phyloP scores from a whole-genome alignment of 2,329 filamentous ascomycete species.

The Endothia cerciana region DNA sequence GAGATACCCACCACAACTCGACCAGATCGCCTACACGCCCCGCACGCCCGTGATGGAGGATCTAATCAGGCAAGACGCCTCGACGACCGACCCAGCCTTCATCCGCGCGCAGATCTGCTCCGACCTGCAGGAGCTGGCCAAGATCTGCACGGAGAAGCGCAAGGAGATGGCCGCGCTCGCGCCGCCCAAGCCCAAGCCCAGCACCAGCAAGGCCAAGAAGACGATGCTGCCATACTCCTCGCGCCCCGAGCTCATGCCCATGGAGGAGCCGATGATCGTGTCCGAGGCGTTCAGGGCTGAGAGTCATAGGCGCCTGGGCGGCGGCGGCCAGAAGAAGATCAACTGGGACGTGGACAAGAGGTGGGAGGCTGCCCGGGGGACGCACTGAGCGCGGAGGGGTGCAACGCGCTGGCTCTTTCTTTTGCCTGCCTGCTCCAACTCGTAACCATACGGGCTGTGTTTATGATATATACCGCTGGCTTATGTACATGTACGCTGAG shows the following conservation, averaged over 20 bases:
- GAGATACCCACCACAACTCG: conserved; percentile 56
- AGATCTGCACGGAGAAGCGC: conserved; percentile 67
- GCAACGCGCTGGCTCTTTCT: not conserved
- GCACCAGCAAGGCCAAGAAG: conserved; percentile 21
- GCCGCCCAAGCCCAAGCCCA: conserved; percentile 12
- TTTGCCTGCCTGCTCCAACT: not conserved
- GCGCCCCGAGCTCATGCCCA: conserved; percentile 43
- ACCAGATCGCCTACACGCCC: conserved; percentile 68
- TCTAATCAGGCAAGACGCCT: conserved; percentile 54
- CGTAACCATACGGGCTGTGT: not conserved
- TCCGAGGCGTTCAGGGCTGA: conserved; percentile 40
- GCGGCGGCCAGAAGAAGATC: conserved; percentile 20
- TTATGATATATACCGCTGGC: not conserved
- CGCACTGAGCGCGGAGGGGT: conserved; percentile 17
- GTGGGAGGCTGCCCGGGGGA: not conserved
- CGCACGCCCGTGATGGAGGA: conserved; percentile 80
- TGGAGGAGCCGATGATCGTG: conserved; percentile 43
- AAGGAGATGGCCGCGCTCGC: conserved; percentile 38
- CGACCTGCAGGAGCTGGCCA: conserved; percentile 72
- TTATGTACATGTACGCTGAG: not conserved
- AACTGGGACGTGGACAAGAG: conserved; percentile 21
- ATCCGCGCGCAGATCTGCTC: conserved; percentile 83
- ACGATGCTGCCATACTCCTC: conserved; percentile 43
- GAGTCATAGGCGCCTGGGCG: conserved; percentile 27
- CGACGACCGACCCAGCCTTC: conserved; percentile 60